Base-by-base conservation (phyloP, 768 basidiomycete genomes). In the Porphyrellus cyaneotinctus region DNA sequence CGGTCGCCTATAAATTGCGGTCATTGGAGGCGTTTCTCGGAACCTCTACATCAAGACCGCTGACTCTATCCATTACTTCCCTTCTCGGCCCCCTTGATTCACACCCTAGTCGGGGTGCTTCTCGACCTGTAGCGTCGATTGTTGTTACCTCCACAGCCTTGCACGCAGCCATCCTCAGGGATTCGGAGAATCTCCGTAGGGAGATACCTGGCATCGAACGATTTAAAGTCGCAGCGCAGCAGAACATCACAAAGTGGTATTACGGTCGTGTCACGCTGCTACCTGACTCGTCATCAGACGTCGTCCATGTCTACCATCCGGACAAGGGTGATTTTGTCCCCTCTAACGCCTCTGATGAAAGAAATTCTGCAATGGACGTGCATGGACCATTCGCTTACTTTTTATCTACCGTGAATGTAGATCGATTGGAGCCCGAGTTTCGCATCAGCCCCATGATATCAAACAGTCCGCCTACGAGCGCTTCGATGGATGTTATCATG, bases 331-430 rank as follows among this genome's bases (percentile, higher is more conserved):
- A 66, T 4, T 88, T 92, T 62, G 65, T 81, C 15, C 58, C 70
- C n/a, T 70, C 75, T 59, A 68, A 70, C 3, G 67, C 71, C 14
- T 69, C 69, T 11, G 53, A 64, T 47, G 57, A 69, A 37, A 64
- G 67, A 17, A 60, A 69, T 36, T 67, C 74, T 2, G 62, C 72
- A n/a, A 64, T 81, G 13, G 73, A 77, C 33, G 56, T 92, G 11
- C 60, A 75, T 3, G 95, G 92, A 2, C 92, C 92, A 6, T 97
- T 95, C 63, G 75, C 78, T 24, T 98, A 97, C 70, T 89, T 97
- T 66, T 70, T 94, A 23, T 81, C 87, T 10, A 87, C 88, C 0
- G 76, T 87, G 48, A 89, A 92, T 55, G 88, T 88, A 38, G 89
- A 92, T 69, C 79, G 95, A 13, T 74, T 98, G 58, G 95, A 98